Evolutionary conservation across 2,329 filamentous ascomycete genomes (phyloP).

Genomic region (Colletotrichum musae): DNA sequence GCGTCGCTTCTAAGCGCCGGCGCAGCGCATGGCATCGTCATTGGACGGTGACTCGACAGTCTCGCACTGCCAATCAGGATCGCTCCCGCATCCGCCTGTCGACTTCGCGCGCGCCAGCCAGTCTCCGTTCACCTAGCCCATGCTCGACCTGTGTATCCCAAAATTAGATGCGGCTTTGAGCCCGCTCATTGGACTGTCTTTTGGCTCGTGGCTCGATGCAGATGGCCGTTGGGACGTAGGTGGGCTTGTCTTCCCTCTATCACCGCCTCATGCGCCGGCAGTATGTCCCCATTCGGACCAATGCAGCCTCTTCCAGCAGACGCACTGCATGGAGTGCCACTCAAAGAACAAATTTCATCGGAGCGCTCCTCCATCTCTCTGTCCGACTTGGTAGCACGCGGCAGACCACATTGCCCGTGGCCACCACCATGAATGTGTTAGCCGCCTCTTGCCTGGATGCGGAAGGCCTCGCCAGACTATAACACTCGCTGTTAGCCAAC

Average conservation of each 20-base stretch:
- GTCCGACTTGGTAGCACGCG: conserved; percentile 13
- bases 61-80: conserved; percentile 32
- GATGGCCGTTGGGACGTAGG: conserved; percentile 21
- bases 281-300: conserved; percentile 31
- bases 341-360: not conserved
- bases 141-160: conserved; percentile 46
- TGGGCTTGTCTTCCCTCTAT: conserved; percentile 28
- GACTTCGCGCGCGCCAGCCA: conserved; percentile 59
- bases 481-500: conserved; percentile 33
- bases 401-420: conserved; percentile 27
- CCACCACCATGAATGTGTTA: conserved; percentile 20
- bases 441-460: conserved; percentile 32
- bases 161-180: conserved; percentile 52
- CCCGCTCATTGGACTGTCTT: conserved; percentile 51
- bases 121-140: conserved; percentile 43
- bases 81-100: conserved; percentile 25
- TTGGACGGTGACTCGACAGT: conserved; percentile 36
- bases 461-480: conserved; percentile 34
- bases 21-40: conserved; percentile 30
- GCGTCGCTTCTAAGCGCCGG: conserved; percentile 45
- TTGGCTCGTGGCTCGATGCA: conserved; percentile 19
- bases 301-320: conserved; percentile 30
- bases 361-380: conserved; percentile 23
- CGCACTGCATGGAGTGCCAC: conserved; percentile 32
- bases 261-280: conserved; percentile 32